Conservation (phyloP, 148 eudicot genomes). For the Heliosperma pusillum region DNA sequence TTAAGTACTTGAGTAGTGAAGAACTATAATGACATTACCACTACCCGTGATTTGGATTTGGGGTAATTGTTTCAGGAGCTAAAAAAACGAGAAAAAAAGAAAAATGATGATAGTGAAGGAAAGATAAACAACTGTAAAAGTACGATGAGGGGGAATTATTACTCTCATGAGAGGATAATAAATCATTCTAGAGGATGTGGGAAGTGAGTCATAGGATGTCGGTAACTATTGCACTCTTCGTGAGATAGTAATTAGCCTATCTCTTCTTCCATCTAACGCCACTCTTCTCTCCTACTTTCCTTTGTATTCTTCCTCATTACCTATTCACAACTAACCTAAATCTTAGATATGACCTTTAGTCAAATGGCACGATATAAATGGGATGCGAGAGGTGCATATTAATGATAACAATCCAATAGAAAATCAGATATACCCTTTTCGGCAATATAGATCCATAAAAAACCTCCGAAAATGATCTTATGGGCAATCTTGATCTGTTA, state of each 20-base stretch:
- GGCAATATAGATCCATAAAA: constrained; percentile 8
- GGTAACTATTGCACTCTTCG: background rate
- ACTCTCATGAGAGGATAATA: background rate
- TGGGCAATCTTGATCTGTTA: constrained; percentile 23
- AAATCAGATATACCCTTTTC: constrained; percentile 17
- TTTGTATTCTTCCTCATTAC: background rate
- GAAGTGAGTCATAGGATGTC: background rate
- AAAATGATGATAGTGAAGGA: too few species aligned
- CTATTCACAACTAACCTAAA: background rate
- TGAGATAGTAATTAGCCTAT: background rate
- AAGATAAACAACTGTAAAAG: too few species aligned
- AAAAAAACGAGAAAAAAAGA: too few species aligned
- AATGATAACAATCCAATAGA: background rate
- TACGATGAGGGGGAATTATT: background rate
- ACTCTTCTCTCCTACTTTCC: background rate
- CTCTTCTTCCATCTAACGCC: background rate
- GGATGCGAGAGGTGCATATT: background rate
- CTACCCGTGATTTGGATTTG: too few species aligned
- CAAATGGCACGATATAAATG: background rate
- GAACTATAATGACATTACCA: too few species aligned
- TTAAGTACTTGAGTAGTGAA: too few species aligned
- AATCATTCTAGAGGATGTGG: background rate
- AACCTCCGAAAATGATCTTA: constrained; percentile 11
- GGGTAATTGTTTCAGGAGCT: too few species aligned
- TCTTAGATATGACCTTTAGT: background rate